These are phyloP conservation scores for Leishmania mexicana DNA, from an alignment of 208 protist genomes.

Conservation along the genomic window DNA sequence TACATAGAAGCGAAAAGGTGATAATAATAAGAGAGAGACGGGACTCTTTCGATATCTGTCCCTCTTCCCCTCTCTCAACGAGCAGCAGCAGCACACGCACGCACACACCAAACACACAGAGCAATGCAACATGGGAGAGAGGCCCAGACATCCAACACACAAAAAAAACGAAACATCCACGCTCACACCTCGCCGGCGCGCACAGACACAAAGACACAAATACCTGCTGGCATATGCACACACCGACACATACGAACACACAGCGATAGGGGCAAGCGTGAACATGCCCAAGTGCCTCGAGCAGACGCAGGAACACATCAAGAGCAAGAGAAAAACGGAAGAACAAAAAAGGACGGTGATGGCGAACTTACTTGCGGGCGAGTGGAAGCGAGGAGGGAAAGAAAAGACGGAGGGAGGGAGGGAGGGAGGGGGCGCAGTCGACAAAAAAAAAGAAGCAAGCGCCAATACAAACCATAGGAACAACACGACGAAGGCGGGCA, in stretches of 20 bases:
- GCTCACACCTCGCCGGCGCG: background rate
- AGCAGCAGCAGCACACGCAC: background rate
- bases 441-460: background rate
- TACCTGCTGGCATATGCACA: background rate
- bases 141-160: background rate
- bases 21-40: too few species aligned
- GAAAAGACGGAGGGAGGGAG: background rate
- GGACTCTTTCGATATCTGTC: too few species aligned
- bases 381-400: background rate
- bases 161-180: background rate
- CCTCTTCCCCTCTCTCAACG: background rate
- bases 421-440: background rate
- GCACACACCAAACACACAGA: background rate
- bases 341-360: background rate
- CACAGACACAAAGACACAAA: background rate
- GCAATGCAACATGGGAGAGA: background rate
- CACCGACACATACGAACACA: background rate
- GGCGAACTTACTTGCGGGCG: background rate
- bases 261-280: background rate
- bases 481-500: background rate
- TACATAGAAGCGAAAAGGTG: background rate
- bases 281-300: background rate
- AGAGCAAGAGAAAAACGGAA: background rate
- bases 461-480: background rate
- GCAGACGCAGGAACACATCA: background rate